Evolutionary conservation across 176 grass and related monocot genomes (phyloP).

Genomic region (sorghum (Sorghum bicolor)): Sorghum_bicolor_NCBIv3 NC_012879.2:59556501-59557000

Average conservation of each 20-base stretch:
- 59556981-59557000: background rate
- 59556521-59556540: slow-evolving; percentile 79
- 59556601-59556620: background rate
- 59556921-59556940: background rate
- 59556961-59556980: background rate
- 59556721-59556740: slow-evolving; percentile 23
- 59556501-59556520: slow-evolving; percentile 85
- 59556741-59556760: background rate
- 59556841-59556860: slow-evolving; percentile 15
- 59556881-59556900: background rate
- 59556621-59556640: background rate
- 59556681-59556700: background rate
- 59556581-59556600: background rate
- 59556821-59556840: background rate
- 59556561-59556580: background rate
- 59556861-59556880: background rate
- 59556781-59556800: background rate
- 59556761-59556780: background rate
- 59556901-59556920: background rate
- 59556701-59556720: slow-evolving; percentile 11
- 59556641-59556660: background rate
- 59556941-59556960: background rate
- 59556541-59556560: slow-evolving; percentile 52
- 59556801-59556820: background rate
- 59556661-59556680: background rate